These are phyloP conservation scores for Pisolithus orientalis DNA, from an alignment of 768 basidiomycete species.

Conservation along the genomic window DNA sequence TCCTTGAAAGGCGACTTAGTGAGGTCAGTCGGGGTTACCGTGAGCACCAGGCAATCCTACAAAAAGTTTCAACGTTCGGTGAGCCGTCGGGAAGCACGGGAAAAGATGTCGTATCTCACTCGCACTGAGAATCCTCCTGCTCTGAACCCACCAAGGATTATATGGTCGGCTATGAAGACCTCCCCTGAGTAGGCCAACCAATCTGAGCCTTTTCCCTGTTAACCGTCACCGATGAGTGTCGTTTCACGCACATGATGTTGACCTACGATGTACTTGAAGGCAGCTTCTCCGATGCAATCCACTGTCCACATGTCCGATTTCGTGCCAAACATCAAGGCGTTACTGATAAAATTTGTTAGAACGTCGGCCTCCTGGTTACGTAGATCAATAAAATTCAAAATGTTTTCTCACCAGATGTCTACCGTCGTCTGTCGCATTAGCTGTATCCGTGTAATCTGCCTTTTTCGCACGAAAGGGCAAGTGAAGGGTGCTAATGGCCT, in stretches of 20 bases:
- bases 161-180: constrained; percentile 41
- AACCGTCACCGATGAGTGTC: not conserved
- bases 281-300: constrained; percentile 58
- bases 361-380: not conserved
- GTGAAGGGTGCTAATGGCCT: constrained; percentile 50
- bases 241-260: not conserved
- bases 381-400: not conserved
- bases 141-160: constrained; percentile 57
- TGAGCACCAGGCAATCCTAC: constrained; percentile 65
- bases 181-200: constrained; percentile 61
- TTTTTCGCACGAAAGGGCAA: constrained; percentile 21
- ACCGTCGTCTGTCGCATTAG: constrained; percentile 63
- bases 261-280: constrained; percentile 51
- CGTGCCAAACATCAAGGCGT: constrained; percentile 40
- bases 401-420: constrained; percentile 43
- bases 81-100: not conserved
- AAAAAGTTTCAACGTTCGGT: not conserved
- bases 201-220: constrained; percentile 56
- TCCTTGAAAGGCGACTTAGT: constrained; percentile 51
- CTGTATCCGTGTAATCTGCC: constrained; percentile 45
- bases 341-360: constrained; percentile 27
- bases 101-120: constrained; percentile 31
- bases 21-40: constrained; percentile 52
- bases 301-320: constrained; percentile 69
- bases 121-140: constrained; percentile 59